phyloP scores from a whole-genome alignment of 495 filamentous ascomycete genomes.

The Lasiosphaeria ovina region DNA sequence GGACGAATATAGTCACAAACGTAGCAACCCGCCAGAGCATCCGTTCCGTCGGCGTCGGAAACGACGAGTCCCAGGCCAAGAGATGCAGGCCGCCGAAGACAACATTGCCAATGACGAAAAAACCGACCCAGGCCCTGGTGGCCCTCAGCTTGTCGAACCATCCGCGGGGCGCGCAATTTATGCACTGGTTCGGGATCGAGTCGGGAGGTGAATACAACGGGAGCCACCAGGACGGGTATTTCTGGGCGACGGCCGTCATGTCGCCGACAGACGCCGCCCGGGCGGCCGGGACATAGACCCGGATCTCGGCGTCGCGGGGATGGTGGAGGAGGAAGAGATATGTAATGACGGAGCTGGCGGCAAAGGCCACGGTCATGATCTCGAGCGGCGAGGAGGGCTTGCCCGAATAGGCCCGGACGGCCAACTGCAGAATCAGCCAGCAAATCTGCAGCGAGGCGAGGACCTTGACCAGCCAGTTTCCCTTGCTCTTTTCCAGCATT shows the following conservation, averaged over 20 bases:
- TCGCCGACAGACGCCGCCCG: not conserved
- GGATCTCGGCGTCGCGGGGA: not conserved
- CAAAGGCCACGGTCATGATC: conserved; percentile 1
- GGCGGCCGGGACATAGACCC: not conserved
- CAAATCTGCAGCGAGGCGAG: not conserved
- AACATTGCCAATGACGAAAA: not conserved
- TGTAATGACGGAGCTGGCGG: not conserved
- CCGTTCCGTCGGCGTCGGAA: not conserved
- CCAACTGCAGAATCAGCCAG: not conserved
- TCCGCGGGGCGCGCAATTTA: not conserved
- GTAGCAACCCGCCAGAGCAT: not conserved
- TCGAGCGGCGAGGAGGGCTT: conserved; percentile 3
- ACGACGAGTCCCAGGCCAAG: not conserved
- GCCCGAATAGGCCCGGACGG: not conserved
- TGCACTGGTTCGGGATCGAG: not conserved
- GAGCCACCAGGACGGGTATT: not conserved
- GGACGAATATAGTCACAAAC: not conserved
- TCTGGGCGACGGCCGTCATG: not conserved
- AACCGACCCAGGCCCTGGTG: not conserved
- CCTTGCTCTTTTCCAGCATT: not conserved
- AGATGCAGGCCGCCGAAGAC: not conserved
- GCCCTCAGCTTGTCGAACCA: not conserved
- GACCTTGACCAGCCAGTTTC: not conserved
- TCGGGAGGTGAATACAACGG: too few species aligned
- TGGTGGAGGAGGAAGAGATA: not conserved